Base-by-base conservation (phyloP, 805 yeast species). In the Ogataea kodamae region DNA sequence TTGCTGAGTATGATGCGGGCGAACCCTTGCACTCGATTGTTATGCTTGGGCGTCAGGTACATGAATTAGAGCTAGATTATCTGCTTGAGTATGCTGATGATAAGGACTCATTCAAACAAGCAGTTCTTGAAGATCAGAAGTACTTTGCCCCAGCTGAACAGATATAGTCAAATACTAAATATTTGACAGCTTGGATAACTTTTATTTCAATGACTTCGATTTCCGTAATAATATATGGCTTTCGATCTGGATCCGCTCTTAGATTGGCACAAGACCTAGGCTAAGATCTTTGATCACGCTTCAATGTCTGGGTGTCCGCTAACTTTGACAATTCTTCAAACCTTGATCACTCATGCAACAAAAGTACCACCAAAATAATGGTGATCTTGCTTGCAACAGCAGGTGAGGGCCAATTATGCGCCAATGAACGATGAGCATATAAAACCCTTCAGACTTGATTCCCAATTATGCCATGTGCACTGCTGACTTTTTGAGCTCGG, bases 371-470 rank as follows among this genome's bases (percentile, higher is more conserved):
- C 38, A 22, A 17, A 5, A 13, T 49, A 2, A 55, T 61, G 18
- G 59, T 70, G 33, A 78, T 89, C 51, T 71, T 89, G 51, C 65
- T 90, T 54, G 87, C 97, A 17, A 83, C 96, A 6, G 88, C 89
- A 52, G 97, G 97, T 42, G 97, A 90, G 60, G 97, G 97, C 52
- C 97, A 90, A 56, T 95, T 94, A 45, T 89, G 97, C 18, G 96
- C 89, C 55, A 84, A 85, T 50, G 90, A 95, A 4, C 68, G 74
- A 18, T 73, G 72, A 13, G 81, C 88, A 52, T 78, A 72, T 53
- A 76, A 76, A n/a, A n/a, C n/a, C n/a, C 30, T 70, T 59, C 52
- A 68, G 51, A 24, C 10, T 18, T 18, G 38, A 30, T 4, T 16
- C 22, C 68, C 17, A 73, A 67, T 12, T n/a, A n/a, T n/a, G n/a